Base-by-base conservation (phyloP, 2,329 filamentous ascomycete genomes). In the Exserohilum rostratum region DNA sequence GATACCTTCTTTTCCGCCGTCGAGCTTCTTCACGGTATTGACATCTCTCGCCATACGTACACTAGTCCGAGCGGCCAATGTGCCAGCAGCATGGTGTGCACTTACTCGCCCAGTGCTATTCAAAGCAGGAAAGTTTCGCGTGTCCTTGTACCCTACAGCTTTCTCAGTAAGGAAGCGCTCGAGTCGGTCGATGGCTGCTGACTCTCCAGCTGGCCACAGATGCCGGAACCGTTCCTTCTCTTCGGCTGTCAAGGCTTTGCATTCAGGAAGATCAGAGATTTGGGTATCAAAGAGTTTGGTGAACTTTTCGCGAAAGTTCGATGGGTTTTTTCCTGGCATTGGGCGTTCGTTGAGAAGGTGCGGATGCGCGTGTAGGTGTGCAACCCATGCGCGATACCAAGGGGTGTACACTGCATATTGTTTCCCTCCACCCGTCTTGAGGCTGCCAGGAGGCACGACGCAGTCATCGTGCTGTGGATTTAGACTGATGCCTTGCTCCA, bases 381-480 rank as follows among this genome's bases (percentile, higher is more conserved):
- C 83, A 18, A 92, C 76, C 91, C 92, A 96, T 0, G 88, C 68
- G 13, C 87, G 82, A 70, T 84, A 93, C 91, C 91, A 96, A 0
- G 91, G 93, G 2, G 82, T 86, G 65, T 95, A 96, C 0, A 96
- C 90, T 0, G 90, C 85, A 65, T 95, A 96, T 66, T 93, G 90
- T 50, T 85, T 90, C 1, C 91, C 91, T 2, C 81, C 76, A 3
- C 90, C 87, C 5, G 82, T 90, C 15, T 77, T 76, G 33, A 96
- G 74, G 33, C 79, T 77, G 0, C 90, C 91, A 0, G 93, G 92
- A 0, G 86, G 82, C 0, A 96, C 91, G 1, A 96, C 85, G 61
- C 91, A 95, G 4, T 89, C 90, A 73, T 96, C 93, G 56, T 93
- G 90, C 1, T 89, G 80, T 0, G 87, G 83, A n/a, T 87, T 82